Evolutionary conservation across 306 rosid genomes (phyloP), one percentile per base, ranked within the genome.

Genomic region (Vigna unguiculata): DNA sequence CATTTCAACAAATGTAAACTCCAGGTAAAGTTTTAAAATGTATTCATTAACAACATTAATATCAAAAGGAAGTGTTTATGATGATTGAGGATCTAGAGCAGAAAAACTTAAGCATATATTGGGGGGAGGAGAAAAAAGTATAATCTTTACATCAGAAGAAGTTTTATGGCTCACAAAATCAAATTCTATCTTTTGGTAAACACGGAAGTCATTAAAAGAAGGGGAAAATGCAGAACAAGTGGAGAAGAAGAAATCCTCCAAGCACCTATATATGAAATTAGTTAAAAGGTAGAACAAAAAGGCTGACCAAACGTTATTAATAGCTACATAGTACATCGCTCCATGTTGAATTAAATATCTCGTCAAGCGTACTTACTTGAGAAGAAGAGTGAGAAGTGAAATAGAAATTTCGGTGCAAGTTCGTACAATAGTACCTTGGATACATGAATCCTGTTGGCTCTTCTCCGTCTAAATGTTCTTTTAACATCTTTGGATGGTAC

Each of bases 401-500:
- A 75, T 62, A 28, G 3, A 75, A 74, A 72, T 24, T n/a, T 25
- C 24, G 25, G 64, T 15, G 20, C 28, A 15, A 41, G 62, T 21
- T 45, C 7, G 55, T 20, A 40, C 4, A 38, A 54, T 16, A 75
- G 41, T 87, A 92, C 97, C 97, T 92, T 51, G 97, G 96, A 83
- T 92, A 92, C 97, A 92, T 92, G 80, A 85, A 92, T 40, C 90
- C 84, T 1, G 92, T 92, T 49, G 84, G 97, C 81, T 92, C 97
- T 32, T 86, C 88, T 81, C 97, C 97, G 67, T 92, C 96, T 76
- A 92, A 83, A 77, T 11, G 80, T 74, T 92, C 96, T 85, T 92
- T 90, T 71, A 92, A 80, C 97, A 92, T 92, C 88, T 87, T 90
- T 0, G 96, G 97, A 86, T 92, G 97, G 70, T 92, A 92, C 84